Evolutionary conservation across 352 stramenopile species (phyloP).

Genomic region (Phytopythium boreale): DNA sequence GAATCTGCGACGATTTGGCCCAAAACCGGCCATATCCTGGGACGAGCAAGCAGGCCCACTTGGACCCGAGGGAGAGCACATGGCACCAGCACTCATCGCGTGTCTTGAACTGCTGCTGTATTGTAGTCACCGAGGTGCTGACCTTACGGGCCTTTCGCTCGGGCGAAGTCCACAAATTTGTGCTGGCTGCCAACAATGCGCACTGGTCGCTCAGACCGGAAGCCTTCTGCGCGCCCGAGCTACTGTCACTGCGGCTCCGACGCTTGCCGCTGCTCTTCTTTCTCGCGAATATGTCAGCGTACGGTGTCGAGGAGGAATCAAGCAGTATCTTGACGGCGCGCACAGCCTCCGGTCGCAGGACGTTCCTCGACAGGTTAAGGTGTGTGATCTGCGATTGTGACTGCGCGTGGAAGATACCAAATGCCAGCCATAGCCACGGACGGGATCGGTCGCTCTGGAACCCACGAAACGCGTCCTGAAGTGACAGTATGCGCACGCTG

Average conservation of each 20-base stretch:
- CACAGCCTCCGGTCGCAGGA: conserved; percentile 27
- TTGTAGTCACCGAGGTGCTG: background rate
- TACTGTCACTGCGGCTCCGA: background rate
- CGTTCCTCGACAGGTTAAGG: conserved; percentile 42
- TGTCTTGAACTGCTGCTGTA: conserved; percentile 2
- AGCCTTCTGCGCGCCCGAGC: background rate
- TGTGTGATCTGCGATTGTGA: conserved; percentile 15
- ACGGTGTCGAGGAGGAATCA: background rate
- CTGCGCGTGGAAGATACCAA: conserved; percentile 20
- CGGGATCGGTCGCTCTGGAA: conserved; percentile 18
- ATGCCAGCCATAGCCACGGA: conserved; percentile 40
- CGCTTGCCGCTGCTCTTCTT: background rate
- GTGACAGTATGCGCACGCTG: conserved; percentile 25
- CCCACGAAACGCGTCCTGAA: conserved; percentile 20
- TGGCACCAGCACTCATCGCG: conserved; percentile 19
- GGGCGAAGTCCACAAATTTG: conserved; percentile 3
- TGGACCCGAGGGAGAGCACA: conserved; percentile 8
- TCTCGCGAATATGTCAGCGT: background rate
- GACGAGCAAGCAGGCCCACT: conserved; percentile 28
- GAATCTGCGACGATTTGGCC: conserved; percentile 16
- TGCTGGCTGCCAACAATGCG: conserved; percentile 5
- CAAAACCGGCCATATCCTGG: conserved; percentile 34
- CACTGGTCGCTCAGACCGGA: background rate
- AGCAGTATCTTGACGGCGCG: conserved; percentile 9
- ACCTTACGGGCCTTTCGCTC: background rate